Evolutionary conservation across 2,329 filamentous ascomycete genomes (phyloP), one percentile per base, ranked within the genome.

Genomic region (Colletotrichum sidae): DNA sequence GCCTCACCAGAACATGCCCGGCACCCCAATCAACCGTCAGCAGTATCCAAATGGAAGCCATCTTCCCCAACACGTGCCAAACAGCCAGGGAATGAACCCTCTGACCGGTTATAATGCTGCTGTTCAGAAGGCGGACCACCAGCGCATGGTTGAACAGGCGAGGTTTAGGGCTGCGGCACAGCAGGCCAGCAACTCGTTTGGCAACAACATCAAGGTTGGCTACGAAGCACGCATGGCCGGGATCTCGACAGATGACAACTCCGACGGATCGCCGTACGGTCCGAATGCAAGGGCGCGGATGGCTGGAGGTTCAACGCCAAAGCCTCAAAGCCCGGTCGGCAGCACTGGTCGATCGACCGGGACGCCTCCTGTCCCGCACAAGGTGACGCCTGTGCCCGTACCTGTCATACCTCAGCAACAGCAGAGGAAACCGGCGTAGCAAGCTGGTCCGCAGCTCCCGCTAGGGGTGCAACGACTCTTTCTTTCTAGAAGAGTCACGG

Each of bases 131-230:
- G 53, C 63, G 41, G 63, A 66, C n/a, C 63, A 61, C 15, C 51
- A 62, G 70, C 80, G 82, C 58, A 80, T 66, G 25, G 52, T 75
- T 84, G 71, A 86, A 56, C 83, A 85, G 71, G 82, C 83, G 8
- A 81, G 83, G 59, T 83, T 81, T 3, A 75, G 82, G 34, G 79
- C 81, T 12, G 80, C 81, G 13, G 80, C 81, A 0, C 80, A 82
- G 55, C 79, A 82, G 67, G 76, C 79, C 35, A 77, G 77, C 25
- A 73, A 74, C 63, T 77, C 78, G 62, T 80, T 80, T 60, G 75
- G 75, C 17, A 77, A 80, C 51, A 81, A 79, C 70, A 76, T 79
- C 70, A 11, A 87, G 76, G 57, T 93, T 77, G 65, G 83, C 76
- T 63, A 82, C 63, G 69, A 77, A 4, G 69, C 75, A 0, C 77